Conservation (phyloP, 208 protist genomes). For the Balamuthia mandrillaris region DNA sequence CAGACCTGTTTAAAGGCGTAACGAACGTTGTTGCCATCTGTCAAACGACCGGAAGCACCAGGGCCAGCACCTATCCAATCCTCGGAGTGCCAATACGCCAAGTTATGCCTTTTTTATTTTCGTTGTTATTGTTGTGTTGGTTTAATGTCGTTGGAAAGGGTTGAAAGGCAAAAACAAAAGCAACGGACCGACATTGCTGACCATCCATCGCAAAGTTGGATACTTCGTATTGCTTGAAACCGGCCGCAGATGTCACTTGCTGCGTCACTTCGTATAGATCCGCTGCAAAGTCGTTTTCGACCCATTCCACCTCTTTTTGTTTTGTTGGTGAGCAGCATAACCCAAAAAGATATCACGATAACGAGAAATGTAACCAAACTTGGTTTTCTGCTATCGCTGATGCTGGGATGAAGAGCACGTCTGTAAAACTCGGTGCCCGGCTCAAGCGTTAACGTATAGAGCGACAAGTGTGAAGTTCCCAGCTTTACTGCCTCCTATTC, state of each 20-base stretch:
- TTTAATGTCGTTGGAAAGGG: not conserved
- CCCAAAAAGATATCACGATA: not conserved
- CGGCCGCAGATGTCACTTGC: not conserved
- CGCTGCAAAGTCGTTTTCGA: not conserved
- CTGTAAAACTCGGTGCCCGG: conserved; percentile 40
- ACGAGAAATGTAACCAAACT: no score
- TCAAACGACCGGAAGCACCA: conserved; percentile 27
- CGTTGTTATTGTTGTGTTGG: not conserved
- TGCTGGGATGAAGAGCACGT: not conserved
- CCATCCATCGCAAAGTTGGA: not conserved
- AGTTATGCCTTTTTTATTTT: conserved; percentile 36
- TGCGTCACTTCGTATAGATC: conserved; percentile 38
- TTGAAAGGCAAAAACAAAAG: not conserved
- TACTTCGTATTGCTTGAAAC: conserved; percentile 47
- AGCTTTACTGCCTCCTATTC: not conserved
- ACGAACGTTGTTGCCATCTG: not conserved
- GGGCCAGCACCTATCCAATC: conserved; percentile 57
- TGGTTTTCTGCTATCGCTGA: not conserved
- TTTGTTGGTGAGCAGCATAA: not conserved
- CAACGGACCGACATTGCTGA: not conserved
- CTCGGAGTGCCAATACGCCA: conserved; percentile 51
- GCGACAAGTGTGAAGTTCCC: not conserved
- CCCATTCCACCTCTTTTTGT: not conserved
- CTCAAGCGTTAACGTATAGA: conserved; percentile 52
- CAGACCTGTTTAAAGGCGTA: not conserved